A percentile compares a stretch with the other conserved stretches of the same genome.
These are phyloP conservation scores for Pythium biforme DNA, from an alignment of 352 stramenopile genomes.

Conservation along the genomic window DNA sequence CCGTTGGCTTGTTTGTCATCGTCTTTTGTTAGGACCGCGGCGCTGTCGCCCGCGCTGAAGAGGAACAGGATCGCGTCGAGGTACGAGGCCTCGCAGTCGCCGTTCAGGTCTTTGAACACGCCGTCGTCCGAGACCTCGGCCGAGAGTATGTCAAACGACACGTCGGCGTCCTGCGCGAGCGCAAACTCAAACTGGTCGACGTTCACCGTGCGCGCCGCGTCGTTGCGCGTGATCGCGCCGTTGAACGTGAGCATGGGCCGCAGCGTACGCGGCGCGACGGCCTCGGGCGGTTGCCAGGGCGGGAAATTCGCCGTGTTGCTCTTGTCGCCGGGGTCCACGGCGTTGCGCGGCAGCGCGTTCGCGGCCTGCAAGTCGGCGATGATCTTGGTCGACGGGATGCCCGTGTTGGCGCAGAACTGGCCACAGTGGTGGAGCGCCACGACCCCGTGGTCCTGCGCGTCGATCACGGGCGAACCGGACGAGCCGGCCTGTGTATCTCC, in stretches of 20 bases:
- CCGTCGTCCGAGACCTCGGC: constrained; percentile 56
- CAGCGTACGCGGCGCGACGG: constrained; percentile 18
- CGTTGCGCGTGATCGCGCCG: constrained; percentile 35
- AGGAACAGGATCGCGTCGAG: constrained; percentile 62
- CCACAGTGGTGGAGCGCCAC: constrained; percentile 74
- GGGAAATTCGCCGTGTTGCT: constrained; percentile 43
- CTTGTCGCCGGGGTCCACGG: constrained; percentile 43
- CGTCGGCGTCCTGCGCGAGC: constrained; percentile 37
- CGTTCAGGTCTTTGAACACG: constrained; percentile 57
- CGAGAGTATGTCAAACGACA: constrained; percentile 59
- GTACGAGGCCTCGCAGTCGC: constrained; percentile 58
- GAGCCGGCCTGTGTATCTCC: constrained; percentile 63
- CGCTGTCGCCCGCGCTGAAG: constrained; percentile 35
- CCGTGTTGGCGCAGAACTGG: constrained; percentile 53
- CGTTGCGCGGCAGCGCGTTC: constrained; percentile 27
- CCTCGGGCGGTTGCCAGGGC: constrained; percentile 30
- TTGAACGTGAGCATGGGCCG: constrained; percentile 27
- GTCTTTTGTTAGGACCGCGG: constrained; percentile 42
- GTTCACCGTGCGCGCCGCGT: constrained; percentile 23
- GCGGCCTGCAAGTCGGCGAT: constrained; percentile 37
- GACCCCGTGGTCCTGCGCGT: constrained; percentile 48
- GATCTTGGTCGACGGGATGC: constrained; percentile 47
- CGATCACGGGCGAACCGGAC: constrained; percentile 60
- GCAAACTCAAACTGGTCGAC: constrained; percentile 58
- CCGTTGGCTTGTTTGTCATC: constrained; percentile 28